Evolutionary conservation across 225 moss, liverwort and hornwort genomes (phyloP).

Genomic region (Rhytidiadelphus loreus): DNA sequence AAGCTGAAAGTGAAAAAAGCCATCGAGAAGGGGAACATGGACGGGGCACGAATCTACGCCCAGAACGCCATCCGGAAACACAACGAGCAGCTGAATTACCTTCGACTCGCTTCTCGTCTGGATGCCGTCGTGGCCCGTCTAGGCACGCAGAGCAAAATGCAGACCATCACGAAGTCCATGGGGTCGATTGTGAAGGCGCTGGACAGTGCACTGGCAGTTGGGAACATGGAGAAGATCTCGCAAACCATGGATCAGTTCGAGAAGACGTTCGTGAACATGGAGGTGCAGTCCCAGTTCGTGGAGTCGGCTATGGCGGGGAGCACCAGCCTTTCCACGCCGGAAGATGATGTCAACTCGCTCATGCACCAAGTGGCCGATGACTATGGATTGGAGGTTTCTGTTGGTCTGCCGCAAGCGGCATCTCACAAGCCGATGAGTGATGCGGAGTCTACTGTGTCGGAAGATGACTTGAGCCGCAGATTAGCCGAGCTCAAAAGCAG

Average conservation of each 20-base stretch:
- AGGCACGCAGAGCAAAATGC: conserved; percentile 52
- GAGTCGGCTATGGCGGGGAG: conserved; percentile 50
- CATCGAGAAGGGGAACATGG: conserved; percentile 53
- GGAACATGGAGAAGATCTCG: conserved; percentile 53
- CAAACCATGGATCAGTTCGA: conserved; percentile 63
- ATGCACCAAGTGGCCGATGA: conserved; percentile 60
- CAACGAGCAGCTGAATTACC: conserved; percentile 47
- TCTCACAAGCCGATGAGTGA: conserved; percentile 33
- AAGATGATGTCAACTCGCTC: conserved; percentile 46
- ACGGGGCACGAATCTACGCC: conserved; percentile 44
- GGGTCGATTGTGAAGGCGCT: conserved; percentile 46
- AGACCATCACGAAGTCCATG: conserved; percentile 50
- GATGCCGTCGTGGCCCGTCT: conserved; percentile 45
- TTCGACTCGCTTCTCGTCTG: conserved; percentile 35
- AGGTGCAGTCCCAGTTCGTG: conserved; percentile 50
- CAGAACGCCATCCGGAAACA: conserved; percentile 51
- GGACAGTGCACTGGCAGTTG: conserved; percentile 40
- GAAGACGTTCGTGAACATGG: conserved; percentile 53
- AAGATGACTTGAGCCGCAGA: conserved; percentile 50
- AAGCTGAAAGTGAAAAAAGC: conserved; percentile 51
- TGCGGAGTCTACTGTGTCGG: conserved; percentile 35
- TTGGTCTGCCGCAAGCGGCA: conserved; percentile 45
- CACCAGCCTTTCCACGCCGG: conserved; percentile 44
- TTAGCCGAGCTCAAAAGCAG: conserved; percentile 48
- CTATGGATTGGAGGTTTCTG: conserved; percentile 46